Evolutionary conservation across 495 filamentous ascomycete species (phyloP), one percentile per base, ranked within the genome.

Genomic region (Cercophora sp.): DNA sequence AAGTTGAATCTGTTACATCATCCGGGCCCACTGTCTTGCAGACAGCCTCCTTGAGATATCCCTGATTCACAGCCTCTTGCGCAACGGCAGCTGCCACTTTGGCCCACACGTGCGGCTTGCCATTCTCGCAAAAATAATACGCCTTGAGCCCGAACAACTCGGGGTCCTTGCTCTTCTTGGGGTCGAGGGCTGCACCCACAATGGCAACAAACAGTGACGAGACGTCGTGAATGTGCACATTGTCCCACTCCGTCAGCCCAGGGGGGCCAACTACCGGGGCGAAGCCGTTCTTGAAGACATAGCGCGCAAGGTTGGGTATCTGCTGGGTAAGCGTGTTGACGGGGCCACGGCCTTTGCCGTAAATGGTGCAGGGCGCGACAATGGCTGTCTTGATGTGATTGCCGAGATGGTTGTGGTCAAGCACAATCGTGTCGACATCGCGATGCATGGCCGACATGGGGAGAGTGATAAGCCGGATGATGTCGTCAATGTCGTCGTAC

Each of bases 311-410:
- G 37, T 64, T 61, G 44, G 85, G 83, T 0, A 85, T 77, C 59
- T 93, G 87, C 45, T 79, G 64, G 54, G 83, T 86, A 60, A 79
- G 75, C 58, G 75, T 70, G 62, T 92, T 93, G 36, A 73, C 78
- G 1, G 87, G 76, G 0, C 89, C 87, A 26, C 86, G 81, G 22
- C 88, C 89, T 0, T 32, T 22, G 5, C 88, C 89, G 62, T 91
- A 92, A 63, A 94, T 93, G 4, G 79, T 81, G 1, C 88, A 87
- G 5, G 89, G 88, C 53, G 81, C 88, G 19, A 93, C 77, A 62
- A 94, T 82, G 1, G 88, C 85, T 0, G 83, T 84, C 61, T 79
- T 81, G 9, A 85, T 74, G 31, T 65, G 10, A 5, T 11, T 75
- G 31, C 72, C 67, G 4, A 75, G 68, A 43, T 76, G 51, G 52